Base-by-base conservation (phyloP, 495 filamentous ascomycete genomes). In the Tetracladium marchalianum region DNA sequence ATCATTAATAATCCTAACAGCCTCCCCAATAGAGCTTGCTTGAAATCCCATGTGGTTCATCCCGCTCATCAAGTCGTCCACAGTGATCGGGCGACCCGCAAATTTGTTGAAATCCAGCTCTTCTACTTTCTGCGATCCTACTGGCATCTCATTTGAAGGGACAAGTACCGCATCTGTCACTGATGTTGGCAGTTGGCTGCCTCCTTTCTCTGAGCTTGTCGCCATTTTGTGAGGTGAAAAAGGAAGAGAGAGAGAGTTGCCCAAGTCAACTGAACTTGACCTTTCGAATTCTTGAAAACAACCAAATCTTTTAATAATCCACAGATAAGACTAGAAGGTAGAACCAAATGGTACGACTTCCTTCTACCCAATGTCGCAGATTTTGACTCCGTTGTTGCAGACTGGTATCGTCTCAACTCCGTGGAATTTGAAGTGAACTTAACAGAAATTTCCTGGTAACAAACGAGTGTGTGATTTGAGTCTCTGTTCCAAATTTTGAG, bases 1-100 rank as follows among this genome's bases (percentile, higher is more conserved):
- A n/a, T 84, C 78, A 54, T 99, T 87, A 57, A 99, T 82, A 49
- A 96, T 92, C 32, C 78, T 69, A 39, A 85, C 77, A 4, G 90
- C 92, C 53, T 95, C 82, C 13, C 82, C 80, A 38, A 96, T 77
- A 5, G 85, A 82, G 38, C 77, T 86, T 12, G 87, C 90, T 67
- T 98, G 92, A 62, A 97, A 97, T 9, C 93, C 92, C 75, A 87
- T 95, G 50, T 75, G 68, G 49, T 75, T 73, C 82, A 96, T 88
- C 41, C 81, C 79, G n/a, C 77, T 71, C 11, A 90, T 71, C 52
- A 99, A 67, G 57, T 95, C 87, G 12, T 83, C 80, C 31, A 85
- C 87, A 2, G 87, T 94, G 52, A 96, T 85, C 53, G 78, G 73
- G 12, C 77, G 75, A 33, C 78, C 78, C 43, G 75, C 70, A 57